Base-by-base conservation (phyloP, 1,284 basidiomycete genomes). In the Malassezia brasiliensis region DNA sequence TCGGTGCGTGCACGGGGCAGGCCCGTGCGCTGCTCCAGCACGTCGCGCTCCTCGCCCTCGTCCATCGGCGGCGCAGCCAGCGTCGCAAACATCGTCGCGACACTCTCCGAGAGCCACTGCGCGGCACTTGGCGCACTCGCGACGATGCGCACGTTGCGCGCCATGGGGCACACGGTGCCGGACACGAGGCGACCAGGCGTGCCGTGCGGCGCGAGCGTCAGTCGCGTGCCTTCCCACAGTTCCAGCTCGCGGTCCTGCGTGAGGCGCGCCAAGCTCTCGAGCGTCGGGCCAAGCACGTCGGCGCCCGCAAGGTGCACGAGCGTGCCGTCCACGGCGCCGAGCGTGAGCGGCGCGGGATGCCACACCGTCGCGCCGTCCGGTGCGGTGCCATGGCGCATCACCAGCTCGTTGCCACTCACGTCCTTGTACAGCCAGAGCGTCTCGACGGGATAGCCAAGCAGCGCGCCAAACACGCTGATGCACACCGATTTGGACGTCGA, bases 361-460 rank as follows among this genome's bases (percentile, higher is more conserved):
- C 72, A 76, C 1, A 66, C 66, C 1, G 72, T 74, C 32, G 61
- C 60, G 6, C 72, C 72, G 25, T 73, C 70, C 19, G 61, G 57
- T 5, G 63, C 63, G 2, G 72, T 74, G 8, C 64, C 62, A 6
- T 70, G 59, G n/a, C 72, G 62, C 67, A 71, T 71, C 17, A 73
- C 40, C 11, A 77, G 61, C 61, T 77, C 76, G 11, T 66, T 63
- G 9, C 76, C 76, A 12, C 67, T 63, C 0, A 77, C 51, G 40
- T 77, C 76, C 50, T 77, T 76, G 64, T 69, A 76, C 2, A 77
- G 63, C 65, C 75, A 75, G 1, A 76, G 56, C 3, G 68, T 63
- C 51, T 76, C 74, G 36, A 74, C 62, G 8, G 63, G 65, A 53
- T 76, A 77, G 1, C 76, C 76, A 12, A 77, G 61, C 8, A 75